Evolutionary conservation across 768 basidiomycete genomes (phyloP).

Genomic region (Boletus speciosus): DNA sequence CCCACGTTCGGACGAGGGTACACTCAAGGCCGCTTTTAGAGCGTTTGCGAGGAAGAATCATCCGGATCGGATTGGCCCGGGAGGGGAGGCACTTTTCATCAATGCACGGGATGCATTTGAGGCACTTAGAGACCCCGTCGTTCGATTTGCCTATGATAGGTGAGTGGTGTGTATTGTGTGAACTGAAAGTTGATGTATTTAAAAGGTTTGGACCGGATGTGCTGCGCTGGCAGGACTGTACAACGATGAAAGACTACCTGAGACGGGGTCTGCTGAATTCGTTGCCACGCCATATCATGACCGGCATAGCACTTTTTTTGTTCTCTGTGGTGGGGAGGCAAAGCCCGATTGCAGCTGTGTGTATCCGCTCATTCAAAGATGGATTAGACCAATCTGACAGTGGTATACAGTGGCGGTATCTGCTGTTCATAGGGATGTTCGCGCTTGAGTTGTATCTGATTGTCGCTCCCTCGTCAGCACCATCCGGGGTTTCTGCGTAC

Average conservation of each 20-base stretch:
- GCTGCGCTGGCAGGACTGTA: conserved; percentile 61
- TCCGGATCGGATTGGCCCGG: conserved; percentile 64
- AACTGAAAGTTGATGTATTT: not conserved
- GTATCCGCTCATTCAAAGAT: conserved; percentile 30
- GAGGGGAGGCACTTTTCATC: conserved; percentile 65
- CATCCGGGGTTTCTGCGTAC: conserved; percentile 10
- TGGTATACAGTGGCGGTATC: conserved; percentile 68
- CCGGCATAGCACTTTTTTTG: conserved; percentile 54
- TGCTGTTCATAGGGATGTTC: conserved; percentile 61
- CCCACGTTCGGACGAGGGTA: conserved; percentile 60
- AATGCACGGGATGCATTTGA: conserved; percentile 71
- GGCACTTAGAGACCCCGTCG: conserved; percentile 70
- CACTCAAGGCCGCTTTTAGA: conserved; percentile 70
- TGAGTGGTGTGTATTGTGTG: conserved; percentile 29
- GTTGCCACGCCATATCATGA: conserved; percentile 63
- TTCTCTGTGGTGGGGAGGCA: conserved; percentile 59
- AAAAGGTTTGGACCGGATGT: conserved; percentile 76
- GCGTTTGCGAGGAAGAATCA: conserved; percentile 72
- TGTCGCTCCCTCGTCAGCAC: conserved; percentile 41
- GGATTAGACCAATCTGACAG: conserved; percentile 13
- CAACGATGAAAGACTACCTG: conserved; percentile 69
- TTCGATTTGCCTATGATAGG: conserved; percentile 85
- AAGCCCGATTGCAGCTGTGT: conserved; percentile 62
- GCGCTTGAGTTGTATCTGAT: conserved; percentile 64
- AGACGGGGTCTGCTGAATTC: conserved; percentile 59